Evolutionary conservation across 176 grass and related monocot genomes (phyloP), one percentile per base, ranked within the genome.

Genomic region (Carex pumila): DNA sequence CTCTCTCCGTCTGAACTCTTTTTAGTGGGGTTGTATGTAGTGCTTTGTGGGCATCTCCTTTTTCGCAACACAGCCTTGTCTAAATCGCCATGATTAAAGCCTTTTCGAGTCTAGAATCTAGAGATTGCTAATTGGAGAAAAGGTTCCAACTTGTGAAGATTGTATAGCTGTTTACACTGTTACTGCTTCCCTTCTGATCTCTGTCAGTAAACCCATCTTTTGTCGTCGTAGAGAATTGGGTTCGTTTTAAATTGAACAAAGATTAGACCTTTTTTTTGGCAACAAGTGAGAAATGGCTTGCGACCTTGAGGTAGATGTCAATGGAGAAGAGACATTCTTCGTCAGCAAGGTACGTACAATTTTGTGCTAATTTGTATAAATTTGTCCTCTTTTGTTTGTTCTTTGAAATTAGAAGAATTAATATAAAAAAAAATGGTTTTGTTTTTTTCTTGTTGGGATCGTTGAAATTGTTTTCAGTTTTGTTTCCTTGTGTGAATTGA

Each of bases 301-400:
- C 87, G 91, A 88, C 64, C 91, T 99, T 85, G 85, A 99, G 87
- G 89, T 94, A 29, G 91, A 99, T 82, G 88, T 99, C 65, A 91
- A 96, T 86, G 97, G 85, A 53, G 85, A 94, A 83, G 93, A 85
- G 88, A 81, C 91, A 81, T 99, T 95, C 93, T 82, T 95, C 47
- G 83, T 95, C 7, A 89, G 94, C 61, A 92, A 94, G 91, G 97
- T 95, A 69, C 71, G 7, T n/a, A 18, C 71, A 54, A 55, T 71
- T n/a, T 29, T 69, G 58, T 49, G 61, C 54, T 50, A 30, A 37
- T 49, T 61, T 82, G 60, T 21, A 62, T 49, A 64, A 65, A 62
- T 82, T 82, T 82, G 80, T 82, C 80, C 37, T 82, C 53, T 82
- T 82, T 82, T 82, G 59, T 31, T 82, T 82, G 80, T 68, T 68